Percentiles rank a stretch among this genome's conserved stretches.
phyloP scores from a whole-genome alignment of 2,329 filamentous ascomycete genomes.

The Fusarium burgessii region DNA sequence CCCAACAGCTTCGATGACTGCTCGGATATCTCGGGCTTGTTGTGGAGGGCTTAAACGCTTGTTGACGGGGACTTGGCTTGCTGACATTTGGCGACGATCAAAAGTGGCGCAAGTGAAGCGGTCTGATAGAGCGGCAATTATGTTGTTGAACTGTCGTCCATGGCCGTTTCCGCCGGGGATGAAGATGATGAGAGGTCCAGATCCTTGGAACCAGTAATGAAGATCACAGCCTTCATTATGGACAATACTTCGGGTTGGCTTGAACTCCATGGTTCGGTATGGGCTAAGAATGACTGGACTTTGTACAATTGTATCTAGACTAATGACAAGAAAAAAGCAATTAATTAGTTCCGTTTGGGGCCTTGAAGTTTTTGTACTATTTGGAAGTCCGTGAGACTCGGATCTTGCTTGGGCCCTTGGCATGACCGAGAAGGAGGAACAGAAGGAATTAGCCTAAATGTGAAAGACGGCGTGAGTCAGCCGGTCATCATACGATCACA shows the following conservation, averaged over 20 bases:
- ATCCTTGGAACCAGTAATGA: constrained; percentile 18
- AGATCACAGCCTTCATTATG: constrained; percentile 16
- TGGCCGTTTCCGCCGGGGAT: constrained; percentile 10
- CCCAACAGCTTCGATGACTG: neutral
- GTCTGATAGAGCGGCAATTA: neutral
- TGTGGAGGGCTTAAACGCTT: neutral
- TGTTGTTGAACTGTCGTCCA: constrained; percentile 18
- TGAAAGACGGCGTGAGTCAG: neutral
- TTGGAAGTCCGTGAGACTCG: too few species aligned
- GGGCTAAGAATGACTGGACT: too few species aligned
- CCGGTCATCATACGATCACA: neutral
- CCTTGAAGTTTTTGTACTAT: too few species aligned
- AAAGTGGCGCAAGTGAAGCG: neutral
- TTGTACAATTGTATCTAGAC: too few species aligned
- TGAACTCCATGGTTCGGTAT: too few species aligned
- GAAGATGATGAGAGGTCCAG: neutral
- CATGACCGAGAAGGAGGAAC: rapidly evolving
- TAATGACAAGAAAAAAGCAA: too few species aligned
- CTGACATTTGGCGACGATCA: constrained; percentile 21
- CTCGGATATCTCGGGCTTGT: constrained; percentile 8
- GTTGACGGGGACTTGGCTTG: constrained; percentile 13
- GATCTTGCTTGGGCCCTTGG: too few species aligned
- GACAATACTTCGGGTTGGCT: neutral
- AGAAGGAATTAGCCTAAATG: neutral
- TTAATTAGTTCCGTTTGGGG: too few species aligned